phyloP scores from a whole-genome alignment of 768 basidiomycete species.

The Suillus luteus region DNA sequence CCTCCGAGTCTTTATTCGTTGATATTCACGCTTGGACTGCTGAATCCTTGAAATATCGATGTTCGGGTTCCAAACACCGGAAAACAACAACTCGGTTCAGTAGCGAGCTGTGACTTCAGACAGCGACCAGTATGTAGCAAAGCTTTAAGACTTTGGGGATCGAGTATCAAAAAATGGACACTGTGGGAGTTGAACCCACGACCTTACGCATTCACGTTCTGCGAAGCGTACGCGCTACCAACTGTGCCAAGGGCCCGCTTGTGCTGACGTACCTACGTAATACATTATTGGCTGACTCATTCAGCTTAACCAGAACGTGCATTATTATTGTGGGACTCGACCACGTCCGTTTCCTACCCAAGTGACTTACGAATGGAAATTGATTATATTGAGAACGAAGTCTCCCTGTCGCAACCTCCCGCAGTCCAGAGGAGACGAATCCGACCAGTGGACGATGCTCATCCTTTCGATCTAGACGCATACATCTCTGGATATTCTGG shows the following conservation, averaged over 20 bases:
- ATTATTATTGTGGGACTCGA: not conserved
- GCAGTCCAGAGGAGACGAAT: slow-evolving; percentile 27
- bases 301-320: not conserved
- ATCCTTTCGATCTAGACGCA: slow-evolving; percentile 86
- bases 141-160: too few species aligned
- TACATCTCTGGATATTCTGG: slow-evolving; percentile 80
- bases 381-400: slow-evolving; percentile 31
- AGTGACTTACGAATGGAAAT: slow-evolving; percentile 30
- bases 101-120: not conserved
- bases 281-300: not conserved
- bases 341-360: not conserved
- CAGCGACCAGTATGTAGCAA: not conserved
- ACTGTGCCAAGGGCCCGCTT: slow-evolving; percentile 35
- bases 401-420: slow-evolving; percentile 17
- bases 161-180: slow-evolving; percentile 22
- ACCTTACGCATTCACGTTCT: slow-evolving; percentile 31
- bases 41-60: not conserved
- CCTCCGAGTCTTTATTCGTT: not conserved
- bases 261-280: not conserved
- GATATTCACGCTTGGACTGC: not conserved
- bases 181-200: slow-evolving; percentile 38
- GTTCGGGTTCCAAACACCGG: not conserved
- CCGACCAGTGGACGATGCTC: slow-evolving; percentile 68
- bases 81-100: not conserved
- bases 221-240: slow-evolving; percentile 38